phyloP scores from a whole-genome alignment of 805 yeast genomes.

The Yarrowia alimentaria region DNA sequence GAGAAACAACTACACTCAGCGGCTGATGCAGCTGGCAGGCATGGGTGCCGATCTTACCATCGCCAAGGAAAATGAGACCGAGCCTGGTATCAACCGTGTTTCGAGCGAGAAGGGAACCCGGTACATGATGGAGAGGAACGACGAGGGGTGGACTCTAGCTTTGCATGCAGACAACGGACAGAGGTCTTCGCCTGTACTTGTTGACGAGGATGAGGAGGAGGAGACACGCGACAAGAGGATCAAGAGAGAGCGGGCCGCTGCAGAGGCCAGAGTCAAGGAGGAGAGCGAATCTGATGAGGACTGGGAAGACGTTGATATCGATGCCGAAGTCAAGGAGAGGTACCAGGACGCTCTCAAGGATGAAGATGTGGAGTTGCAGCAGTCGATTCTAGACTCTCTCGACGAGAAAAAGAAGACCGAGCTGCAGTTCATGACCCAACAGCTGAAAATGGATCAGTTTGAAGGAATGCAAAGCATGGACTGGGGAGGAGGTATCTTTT shows the following conservation, averaged over 20 bases:
- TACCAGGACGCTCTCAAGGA: slow-evolving; percentile 5
- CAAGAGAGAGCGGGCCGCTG: neutral
- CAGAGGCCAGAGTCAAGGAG: slow-evolving; percentile 9
- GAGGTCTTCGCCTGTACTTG: slow-evolving; percentile 27
- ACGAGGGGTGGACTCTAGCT: slow-evolving; percentile 81
- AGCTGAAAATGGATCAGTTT: neutral
- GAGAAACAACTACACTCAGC: slow-evolving; percentile 86
- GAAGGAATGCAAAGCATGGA: slow-evolving; percentile 2
- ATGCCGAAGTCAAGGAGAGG: slow-evolving; percentile 29
- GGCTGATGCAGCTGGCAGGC: slow-evolving; percentile 78
- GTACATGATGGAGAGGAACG: slow-evolving; percentile 71
- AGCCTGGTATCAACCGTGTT: slow-evolving; percentile 48
- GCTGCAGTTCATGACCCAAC: neutral
- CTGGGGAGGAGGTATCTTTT: slow-evolving; percentile 20
- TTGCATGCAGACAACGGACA: slow-evolving; percentile 40
- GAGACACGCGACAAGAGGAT: neutral
- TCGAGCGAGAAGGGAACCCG: slow-evolving; percentile 80
- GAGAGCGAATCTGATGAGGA: slow-evolving; percentile 40
- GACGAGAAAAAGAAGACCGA: slow-evolving; percentile 1
- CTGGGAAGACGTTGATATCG: slow-evolving; percentile 67
- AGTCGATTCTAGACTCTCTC: slow-evolving; percentile 1
- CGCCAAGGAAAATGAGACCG: slow-evolving; percentile 37
- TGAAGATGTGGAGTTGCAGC: neutral
- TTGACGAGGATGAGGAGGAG: slow-evolving; percentile 34
- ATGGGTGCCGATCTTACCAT: slow-evolving; percentile 51